phyloP scores from a whole-genome alignment of 768 basidiomycete species.

The Phaeotremella fagi region DNA sequence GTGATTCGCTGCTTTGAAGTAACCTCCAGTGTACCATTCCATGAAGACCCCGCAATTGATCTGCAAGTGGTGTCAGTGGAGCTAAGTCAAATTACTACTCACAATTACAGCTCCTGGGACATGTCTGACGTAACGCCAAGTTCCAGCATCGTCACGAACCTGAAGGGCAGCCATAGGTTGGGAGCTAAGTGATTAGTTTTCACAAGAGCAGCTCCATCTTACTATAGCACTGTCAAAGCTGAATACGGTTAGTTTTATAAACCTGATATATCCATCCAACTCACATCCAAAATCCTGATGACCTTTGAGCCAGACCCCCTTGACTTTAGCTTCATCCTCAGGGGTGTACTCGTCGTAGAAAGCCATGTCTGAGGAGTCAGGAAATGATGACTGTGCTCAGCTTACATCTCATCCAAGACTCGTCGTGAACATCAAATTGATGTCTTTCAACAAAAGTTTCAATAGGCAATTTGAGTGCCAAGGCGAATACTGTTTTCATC shows the following conservation, averaged over 20 bases:
- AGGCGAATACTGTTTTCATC: slow-evolving; percentile 4
- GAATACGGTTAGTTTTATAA: too few relatives aligned
- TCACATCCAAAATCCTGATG: slow-evolving; percentile 10
- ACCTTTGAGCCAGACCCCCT: slow-evolving; percentile 12
- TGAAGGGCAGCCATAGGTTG: slow-evolving; percentile 12
- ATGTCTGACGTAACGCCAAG: slow-evolving; percentile 8
- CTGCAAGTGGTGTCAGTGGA: background rate
- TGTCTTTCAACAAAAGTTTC: slow-evolving; percentile 16
- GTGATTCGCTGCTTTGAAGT: slow-evolving; percentile 17
- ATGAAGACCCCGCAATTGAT: slow-evolving; percentile 14
- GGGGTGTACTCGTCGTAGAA: slow-evolving; percentile 13
- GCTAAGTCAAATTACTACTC: background rate
- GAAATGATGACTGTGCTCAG: background rate
- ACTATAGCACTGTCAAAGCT: slow-evolving; percentile 11
- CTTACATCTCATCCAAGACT: slow-evolving; percentile 15
- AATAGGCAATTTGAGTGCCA: slow-evolving; percentile 7
- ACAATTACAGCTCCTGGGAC: slow-evolving; percentile 10
- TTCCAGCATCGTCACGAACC: slow-evolving; percentile 9
- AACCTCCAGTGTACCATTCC: slow-evolving; percentile 17
- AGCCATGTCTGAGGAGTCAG: slow-evolving; percentile 7
- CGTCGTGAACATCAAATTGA: slow-evolving; percentile 11
- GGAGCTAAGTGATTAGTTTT: slow-evolving; percentile 2
- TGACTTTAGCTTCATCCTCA: slow-evolving; percentile 12
- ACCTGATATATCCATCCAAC: too few relatives aligned
- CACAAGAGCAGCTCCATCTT: background rate